Evolutionary conservation across 192 early-diverging fungal genomes (phyloP).

Genomic region (Coemansia sp.): DNA sequence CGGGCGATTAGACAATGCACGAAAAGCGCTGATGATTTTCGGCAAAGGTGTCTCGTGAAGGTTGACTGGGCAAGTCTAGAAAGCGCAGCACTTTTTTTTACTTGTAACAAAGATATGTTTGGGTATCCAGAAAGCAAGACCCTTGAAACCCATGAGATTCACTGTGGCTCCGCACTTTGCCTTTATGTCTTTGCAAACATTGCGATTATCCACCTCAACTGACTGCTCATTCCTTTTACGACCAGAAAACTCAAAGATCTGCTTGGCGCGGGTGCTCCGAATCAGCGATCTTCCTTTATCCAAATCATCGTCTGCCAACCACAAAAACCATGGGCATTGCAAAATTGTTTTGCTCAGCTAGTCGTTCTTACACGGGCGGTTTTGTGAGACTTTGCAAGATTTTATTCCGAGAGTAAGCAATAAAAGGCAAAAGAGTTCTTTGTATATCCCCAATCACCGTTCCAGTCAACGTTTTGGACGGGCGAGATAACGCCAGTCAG

Average conservation of each 20-base stretch:
- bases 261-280: too few species aligned
- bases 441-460: background rate
- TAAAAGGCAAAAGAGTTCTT: conserved; percentile 1
- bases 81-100: background rate
- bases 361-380: too few species aligned
- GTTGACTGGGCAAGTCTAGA: background rate
- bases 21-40: background rate
- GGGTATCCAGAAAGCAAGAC: background rate
- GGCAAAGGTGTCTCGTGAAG: conserved; percentile 1
- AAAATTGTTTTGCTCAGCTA: too few species aligned
- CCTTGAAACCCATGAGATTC: background rate
- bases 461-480: background rate
- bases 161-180: background rate
- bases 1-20: conserved; percentile 8
- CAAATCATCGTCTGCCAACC: background rate
- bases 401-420: background rate
- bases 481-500: background rate
- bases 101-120: background rate
- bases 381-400: background rate
- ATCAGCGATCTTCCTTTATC: background rate
- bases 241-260: background rate
- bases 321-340: background rate
- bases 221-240: too few species aligned
- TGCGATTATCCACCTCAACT: too few species aligned
- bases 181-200: too few species aligned